phyloP scores from a whole-genome alignment of 2,329 filamentous ascomycete genomes.

The Botrytis pseudocinerea region DNA sequence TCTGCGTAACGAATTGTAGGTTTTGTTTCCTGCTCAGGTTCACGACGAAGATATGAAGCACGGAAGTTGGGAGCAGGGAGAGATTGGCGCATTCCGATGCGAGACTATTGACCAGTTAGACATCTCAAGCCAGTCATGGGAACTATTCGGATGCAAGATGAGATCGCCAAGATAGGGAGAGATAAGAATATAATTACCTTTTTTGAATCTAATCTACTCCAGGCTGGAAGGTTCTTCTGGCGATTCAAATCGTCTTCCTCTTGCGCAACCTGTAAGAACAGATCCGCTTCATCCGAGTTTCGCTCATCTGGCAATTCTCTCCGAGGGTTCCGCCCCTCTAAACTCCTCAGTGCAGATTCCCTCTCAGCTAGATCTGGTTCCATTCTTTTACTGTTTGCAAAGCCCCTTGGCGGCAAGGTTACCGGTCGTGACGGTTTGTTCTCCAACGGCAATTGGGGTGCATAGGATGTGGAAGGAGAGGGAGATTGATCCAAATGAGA shows the following conservation, averaged over 20 bases:
- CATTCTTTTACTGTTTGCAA: conserved; percentile 34
- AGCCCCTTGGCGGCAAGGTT: conserved; percentile 37
- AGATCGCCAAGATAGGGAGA: background rate
- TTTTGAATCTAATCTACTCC: conserved; percentile 31
- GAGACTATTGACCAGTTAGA: conserved; percentile 33
- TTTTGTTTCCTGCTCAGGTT: conserved; percentile 36
- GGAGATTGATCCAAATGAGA: conserved; percentile 23
- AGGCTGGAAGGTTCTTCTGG: conserved; percentile 27
- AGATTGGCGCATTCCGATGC: conserved; percentile 36
- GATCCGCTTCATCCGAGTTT: conserved; percentile 40
- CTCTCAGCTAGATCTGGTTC: conserved; percentile 31
- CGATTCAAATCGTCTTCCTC: conserved; percentile 36
- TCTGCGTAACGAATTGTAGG: conserved; percentile 31
- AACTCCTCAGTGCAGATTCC: conserved; percentile 33
- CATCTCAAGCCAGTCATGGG: conserved; percentile 3
- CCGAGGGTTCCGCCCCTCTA: conserved; percentile 32
- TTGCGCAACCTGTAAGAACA: conserved; percentile 39
- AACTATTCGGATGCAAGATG: background rate
- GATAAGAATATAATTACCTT: conserved; percentile 31
- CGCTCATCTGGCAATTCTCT: conserved; percentile 33
- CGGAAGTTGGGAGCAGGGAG: conserved; percentile 30
- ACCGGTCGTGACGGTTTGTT: conserved; percentile 30
- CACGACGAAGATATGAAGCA: conserved; percentile 35
- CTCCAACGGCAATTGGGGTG: conserved; percentile 21
- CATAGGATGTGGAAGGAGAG: conserved; percentile 14